Conservation (phyloP, 495 filamentous ascomycete genomes). For the Pyrenopolyporus hunteri region DNA sequence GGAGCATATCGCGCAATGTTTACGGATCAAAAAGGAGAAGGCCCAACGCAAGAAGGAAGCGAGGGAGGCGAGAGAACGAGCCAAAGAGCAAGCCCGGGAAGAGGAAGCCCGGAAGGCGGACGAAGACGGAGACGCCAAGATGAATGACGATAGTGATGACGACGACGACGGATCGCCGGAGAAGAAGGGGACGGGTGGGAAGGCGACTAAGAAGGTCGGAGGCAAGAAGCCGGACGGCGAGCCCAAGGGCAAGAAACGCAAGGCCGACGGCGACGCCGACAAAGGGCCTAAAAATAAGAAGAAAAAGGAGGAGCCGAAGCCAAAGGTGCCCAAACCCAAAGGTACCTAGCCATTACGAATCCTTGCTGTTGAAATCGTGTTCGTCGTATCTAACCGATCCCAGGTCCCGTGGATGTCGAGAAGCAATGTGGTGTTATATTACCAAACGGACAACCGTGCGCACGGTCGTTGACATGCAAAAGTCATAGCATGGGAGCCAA, state of each 20-base stretch:
- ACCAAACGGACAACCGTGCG: slow-evolving; percentile 82
- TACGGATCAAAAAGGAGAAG: slow-evolving; percentile 75
- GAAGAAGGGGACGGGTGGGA: slow-evolving; percentile 50
- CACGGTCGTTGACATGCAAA: slow-evolving; percentile 93
- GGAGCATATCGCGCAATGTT: slow-evolving; percentile 71
- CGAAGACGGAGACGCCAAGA: slow-evolving; percentile 63
- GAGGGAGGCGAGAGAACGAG: slow-evolving; percentile 72
- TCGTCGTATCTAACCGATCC: slow-evolving; percentile 25
- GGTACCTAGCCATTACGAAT: slow-evolving; percentile 49
- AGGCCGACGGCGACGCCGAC: slow-evolving; percentile 78
- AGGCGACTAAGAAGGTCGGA: slow-evolving; percentile 74
- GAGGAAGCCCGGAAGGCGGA: slow-evolving; percentile 65
- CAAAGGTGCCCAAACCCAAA: slow-evolving; percentile 86
- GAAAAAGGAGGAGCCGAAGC: slow-evolving; percentile 94
- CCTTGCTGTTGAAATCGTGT: slow-evolving; percentile 1
- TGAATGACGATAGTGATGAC: slow-evolving; percentile 84
- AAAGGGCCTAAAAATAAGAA: slow-evolving; percentile 84
- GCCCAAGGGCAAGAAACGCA: slow-evolving; percentile 90
- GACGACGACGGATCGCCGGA: slow-evolving; percentile 61
- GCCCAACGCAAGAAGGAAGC: slow-evolving; percentile 80
- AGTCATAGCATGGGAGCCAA: slow-evolving; percentile 97
- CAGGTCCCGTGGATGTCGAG: slow-evolving; percentile 90
- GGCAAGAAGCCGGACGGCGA: slow-evolving; percentile 69
- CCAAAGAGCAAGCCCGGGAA: slow-evolving; percentile 63
- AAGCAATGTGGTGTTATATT: slow-evolving; percentile 93